Base-by-base conservation (phyloP, 768 basidiomycete genomes). In the Suillus luteus region DNA sequence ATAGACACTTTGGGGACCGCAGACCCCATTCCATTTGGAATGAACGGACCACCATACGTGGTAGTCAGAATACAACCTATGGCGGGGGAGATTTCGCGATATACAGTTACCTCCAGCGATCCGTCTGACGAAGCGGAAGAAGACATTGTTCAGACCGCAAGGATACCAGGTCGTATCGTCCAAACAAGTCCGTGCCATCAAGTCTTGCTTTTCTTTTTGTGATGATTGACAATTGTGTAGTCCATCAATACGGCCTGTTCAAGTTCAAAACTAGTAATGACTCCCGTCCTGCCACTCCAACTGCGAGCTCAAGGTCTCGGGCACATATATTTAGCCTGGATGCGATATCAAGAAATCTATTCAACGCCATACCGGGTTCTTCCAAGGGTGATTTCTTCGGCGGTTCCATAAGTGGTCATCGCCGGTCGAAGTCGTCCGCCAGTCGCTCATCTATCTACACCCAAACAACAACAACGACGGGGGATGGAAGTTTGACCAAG, bases 311-410 rank as follows among this genome's bases (percentile, higher is more conserved):
- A n/a, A 88, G 91, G 44, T 81, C 85, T 19, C 80, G 85, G 66
- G 91, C 88, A 2, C 87, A 90, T n/a, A 92, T 94, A 59, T 94
- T 96, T 72, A 88, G 92, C 40, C 81, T 98, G 60, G 95, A 98
- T 70, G 90, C 87, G 22, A 90, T 98, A 68, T 95, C 93, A 22
- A 86, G 93, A 51, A 95, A 94, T 75, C 82, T 98, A 35, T 96
- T 97, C 77, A 87, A 84, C 69, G 73, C 85, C 7, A 85, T 87
- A 2, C 83, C 89, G 37, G 91, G 88, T 10, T 85, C 85, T 12
- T 79, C 86, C 10, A 86, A 88, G 77, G 85, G 84, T 38, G 93
- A 95, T 66, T 80, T 93, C 62, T 93, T 95, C 71, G 84, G 87
- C 37, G 87, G 86, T 5, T 88, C 89, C 0, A 85, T 90, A 41